phyloP scores from a whole-genome alignment of 768 basidiomycete genomes.

The Tricholomella constricta region DNA sequence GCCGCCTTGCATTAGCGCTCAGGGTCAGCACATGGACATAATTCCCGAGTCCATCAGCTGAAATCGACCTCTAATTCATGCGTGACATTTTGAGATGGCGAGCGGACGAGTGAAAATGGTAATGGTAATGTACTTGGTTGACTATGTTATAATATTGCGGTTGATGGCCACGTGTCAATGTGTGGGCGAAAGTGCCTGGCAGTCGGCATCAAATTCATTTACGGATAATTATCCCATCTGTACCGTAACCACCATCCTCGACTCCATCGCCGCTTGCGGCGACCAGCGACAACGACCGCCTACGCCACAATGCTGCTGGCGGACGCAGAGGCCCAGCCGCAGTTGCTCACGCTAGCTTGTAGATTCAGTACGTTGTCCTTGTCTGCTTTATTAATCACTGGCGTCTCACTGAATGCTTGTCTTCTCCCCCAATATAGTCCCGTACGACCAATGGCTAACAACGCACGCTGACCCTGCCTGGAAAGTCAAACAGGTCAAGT shows the following conservation, averaged over 20 bases:
- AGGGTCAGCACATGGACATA: too few relatives aligned
- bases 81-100: too few relatives aligned
- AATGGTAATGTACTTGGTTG: too few relatives aligned
- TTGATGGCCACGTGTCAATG: too few relatives aligned
- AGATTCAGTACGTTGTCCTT: conserved; percentile 49
- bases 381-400: neutral
- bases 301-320: conserved; percentile 8
- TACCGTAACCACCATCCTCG: neutral
- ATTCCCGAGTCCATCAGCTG: too few relatives aligned
- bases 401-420: too few relatives aligned
- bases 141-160: too few relatives aligned
- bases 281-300: neutral
- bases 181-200: too few relatives aligned
- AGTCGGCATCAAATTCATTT: too few relatives aligned
- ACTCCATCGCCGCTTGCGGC: neutral
- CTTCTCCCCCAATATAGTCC: conserved; percentile 41
- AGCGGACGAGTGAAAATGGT: too few relatives aligned
- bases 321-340: conserved; percentile 3
- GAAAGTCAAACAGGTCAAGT: conserved; percentile 65
- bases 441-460: conserved; percentile 78
- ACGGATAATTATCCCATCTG: conserved; percentile 1
- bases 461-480: conserved; percentile 64
- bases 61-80: too few relatives aligned
- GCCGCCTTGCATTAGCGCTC: too few relatives aligned
- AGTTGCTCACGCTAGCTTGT: conserved; percentile 49